Base-by-base conservation (phyloP, 305 asterid species). In the Ilex paraguariensis region DNA sequence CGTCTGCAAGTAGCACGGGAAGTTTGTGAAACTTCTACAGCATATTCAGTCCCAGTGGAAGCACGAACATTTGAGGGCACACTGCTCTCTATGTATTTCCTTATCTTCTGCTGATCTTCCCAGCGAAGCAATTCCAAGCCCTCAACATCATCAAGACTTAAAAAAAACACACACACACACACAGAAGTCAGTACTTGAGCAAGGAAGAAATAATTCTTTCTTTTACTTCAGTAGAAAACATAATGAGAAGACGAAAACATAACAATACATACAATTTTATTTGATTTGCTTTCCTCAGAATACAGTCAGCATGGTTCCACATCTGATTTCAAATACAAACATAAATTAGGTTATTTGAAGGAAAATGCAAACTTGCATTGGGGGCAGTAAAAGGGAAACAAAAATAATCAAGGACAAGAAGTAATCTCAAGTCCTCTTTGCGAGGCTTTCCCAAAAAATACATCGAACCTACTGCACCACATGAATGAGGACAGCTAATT, bases 241-340 rank as follows among this genome's bases (percentile, higher is more conserved):
- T 13, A 13, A 21, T 21, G 1, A 21, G 31, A 32, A 48, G 39
- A 1, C 60, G 30, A 36, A n/a, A 56, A 31, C 13, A 39, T 33
- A 55, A 49, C 51, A 49, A 65, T 32, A 62, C 87, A 0, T 84
- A 93, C 99, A 58, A 55, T 65, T 84, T 87, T 71, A 93, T 90
- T 86, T 84, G 97, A 3, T 90, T 90, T 49, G 83, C 66, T 69
- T 90, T 93, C 87, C 68, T 67, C 36, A 86, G 49, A 74, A 93
- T 76, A 81, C 99, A 93, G 50, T 67, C 46, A 68, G 88, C 94
- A 82, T 93, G 97, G 83, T 93, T 83, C 99, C 99, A 93, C 92
- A 84, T 83, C 99, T 93, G 92, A 71, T 62, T 58, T 7, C 60
- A 56, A 8, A 28, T 4, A 12, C 7, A 28, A 4, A 31, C 14